Evolutionary conservation across 2,329 filamentous ascomycete genomes (phyloP).

Genomic region (Fusarium agapanthi): DNA sequence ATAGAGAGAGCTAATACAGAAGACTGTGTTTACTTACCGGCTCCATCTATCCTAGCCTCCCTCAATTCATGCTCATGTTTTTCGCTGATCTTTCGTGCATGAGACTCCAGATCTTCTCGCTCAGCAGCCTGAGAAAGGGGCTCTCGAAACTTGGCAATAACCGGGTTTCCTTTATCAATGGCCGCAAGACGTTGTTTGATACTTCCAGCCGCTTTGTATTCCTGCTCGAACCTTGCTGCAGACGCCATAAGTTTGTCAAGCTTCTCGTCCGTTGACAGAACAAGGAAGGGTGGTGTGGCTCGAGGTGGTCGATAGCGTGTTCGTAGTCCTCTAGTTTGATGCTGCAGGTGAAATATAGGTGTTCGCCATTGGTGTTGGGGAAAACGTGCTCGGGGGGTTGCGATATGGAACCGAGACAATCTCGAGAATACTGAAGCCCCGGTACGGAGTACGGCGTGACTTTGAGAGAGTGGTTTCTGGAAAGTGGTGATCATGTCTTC

Average conservation of each 20-base stretch:
- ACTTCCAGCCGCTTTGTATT: neutral
- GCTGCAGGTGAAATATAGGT: neutral
- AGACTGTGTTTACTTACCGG: neutral
- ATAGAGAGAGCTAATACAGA: neutral
- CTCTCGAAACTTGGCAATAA: neutral
- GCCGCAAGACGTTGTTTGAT: neutral
- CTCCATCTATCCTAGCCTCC: neutral
- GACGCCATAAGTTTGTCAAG: neutral
- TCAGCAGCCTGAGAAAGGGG: neutral
- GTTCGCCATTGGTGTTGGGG: neutral
- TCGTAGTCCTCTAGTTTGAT: neutral
- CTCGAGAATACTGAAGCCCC: neutral
- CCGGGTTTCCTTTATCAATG: neutral
- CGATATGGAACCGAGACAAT: neutral
- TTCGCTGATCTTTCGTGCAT: neutral
- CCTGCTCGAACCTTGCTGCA: neutral
- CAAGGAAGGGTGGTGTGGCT: neutral
- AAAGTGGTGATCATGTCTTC: neutral
- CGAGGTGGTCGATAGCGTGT: neutral
- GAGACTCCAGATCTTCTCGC: neutral
- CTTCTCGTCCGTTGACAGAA: neutral
- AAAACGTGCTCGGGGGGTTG: neutral
- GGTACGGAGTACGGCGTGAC: neutral
- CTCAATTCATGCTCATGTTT: neutral
- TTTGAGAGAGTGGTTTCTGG: neutral